phyloP scores from a whole-genome alignment of 169 alveolate genomes.

The Theileria equi region DNA sequence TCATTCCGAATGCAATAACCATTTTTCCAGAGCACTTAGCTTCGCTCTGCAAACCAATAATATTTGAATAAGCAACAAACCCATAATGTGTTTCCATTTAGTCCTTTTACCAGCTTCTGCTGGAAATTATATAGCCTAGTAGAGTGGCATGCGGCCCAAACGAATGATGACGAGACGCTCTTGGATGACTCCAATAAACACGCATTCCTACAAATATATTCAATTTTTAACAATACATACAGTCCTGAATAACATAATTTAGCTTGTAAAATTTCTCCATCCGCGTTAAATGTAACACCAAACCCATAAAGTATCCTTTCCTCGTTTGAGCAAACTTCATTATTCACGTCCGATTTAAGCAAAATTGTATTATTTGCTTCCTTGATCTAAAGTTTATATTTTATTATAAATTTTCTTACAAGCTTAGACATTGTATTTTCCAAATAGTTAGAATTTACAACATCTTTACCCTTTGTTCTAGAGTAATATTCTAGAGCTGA shows the following conservation, averaged over 20 bases:
- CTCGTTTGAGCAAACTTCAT: constrained; percentile 36
- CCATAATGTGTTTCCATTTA: not conserved
- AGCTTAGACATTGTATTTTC: constrained; percentile 3
- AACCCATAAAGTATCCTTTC: constrained; percentile 35
- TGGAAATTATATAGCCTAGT: constrained; percentile 3
- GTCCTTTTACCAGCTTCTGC: constrained; percentile 39
- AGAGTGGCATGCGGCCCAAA: constrained; percentile 36
- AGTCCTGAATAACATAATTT: constrained; percentile 30
- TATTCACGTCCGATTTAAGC: not conserved
- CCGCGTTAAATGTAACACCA: constrained; percentile 31
- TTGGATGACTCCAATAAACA: constrained; percentile 38
- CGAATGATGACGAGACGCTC: constrained; percentile 22
- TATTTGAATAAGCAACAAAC: too few relatives aligned
- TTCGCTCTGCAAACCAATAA: too few relatives aligned
- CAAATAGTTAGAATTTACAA: not conserved
- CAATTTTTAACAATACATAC: constrained; percentile 6
- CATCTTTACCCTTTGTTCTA: constrained; percentile 13
- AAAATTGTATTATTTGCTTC: constrained; percentile 11
- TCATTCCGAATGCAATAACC: constrained; percentile 31
- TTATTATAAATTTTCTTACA: constrained; percentile 4
- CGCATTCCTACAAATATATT: constrained; percentile 11
- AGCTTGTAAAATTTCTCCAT: constrained; percentile 18
- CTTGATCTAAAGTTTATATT: constrained; percentile 27
- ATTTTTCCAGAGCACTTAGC: constrained; percentile 27
- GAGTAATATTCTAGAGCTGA: constrained; percentile 36